Base-by-base conservation (phyloP, 768 basidiomycete genomes). In the Collybia nuda region DNA sequence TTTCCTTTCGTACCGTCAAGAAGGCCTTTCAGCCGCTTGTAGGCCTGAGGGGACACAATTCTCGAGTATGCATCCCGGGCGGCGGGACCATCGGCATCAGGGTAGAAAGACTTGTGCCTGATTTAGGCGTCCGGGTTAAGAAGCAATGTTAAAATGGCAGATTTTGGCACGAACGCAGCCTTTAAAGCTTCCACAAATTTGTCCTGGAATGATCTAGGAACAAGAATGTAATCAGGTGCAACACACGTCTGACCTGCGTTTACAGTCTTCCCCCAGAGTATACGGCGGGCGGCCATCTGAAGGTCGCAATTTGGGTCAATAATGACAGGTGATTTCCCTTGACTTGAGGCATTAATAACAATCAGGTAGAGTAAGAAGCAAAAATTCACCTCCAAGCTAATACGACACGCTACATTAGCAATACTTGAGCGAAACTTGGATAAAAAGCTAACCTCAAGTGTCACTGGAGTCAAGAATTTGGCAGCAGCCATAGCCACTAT, bases 231-330 rank as follows among this genome's bases (percentile, higher is more conserved):
- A 56, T 82, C 80, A 0, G 80, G 80, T 4, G 87, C 82, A 3
- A 85, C 73, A 50, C 91, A 93, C 1, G 83, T 83, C 71, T 92
- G 80, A 2, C 92, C 92, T 0, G 80, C 82, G 56, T 94, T 94
- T 32, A 76, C 67, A n/a, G 71, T 65, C 41, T 90, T 90, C n/a
- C 90, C 90, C 88, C 89, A 93, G 29, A 92, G 64, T 39, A 94
- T 74, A n/a, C 91, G 77, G 38, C 76, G 78, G 2, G 88, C 88
- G 0, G 85, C 76, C 4, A 75, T 68, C 50, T 82, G 74, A 44
- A 93, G 67, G 61, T 93, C 85, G 47, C 80, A 82, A 18, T 71
- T 74, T 0, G 87, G 76, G 63, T 92, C 88, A 39, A 94, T 70
- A 53, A 93, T 72, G 17, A 83, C 88, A 1, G 90, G 90, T 1